Conservation (phyloP, 192 early-diverging fungal genomes). For the Coemansia sp. region DNA sequence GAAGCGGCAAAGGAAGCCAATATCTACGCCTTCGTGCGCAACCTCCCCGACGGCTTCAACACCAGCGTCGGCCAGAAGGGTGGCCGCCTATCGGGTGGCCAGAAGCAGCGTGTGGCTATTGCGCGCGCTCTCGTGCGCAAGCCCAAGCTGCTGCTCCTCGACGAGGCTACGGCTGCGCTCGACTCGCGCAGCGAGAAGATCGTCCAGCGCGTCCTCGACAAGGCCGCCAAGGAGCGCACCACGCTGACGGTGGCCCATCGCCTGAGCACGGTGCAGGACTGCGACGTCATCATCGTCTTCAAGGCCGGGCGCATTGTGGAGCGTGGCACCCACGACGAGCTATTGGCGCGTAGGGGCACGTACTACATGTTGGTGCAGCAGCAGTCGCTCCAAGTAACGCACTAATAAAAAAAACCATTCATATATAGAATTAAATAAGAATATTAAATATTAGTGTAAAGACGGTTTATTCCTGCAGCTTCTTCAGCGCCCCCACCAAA, state of each 20-base stretch:
- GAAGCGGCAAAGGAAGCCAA: slow-evolving; percentile 57
- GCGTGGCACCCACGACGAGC: slow-evolving; percentile 61
- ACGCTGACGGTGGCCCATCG: slow-evolving; percentile 77
- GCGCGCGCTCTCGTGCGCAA: slow-evolving; percentile 85
- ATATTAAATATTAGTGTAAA: no score
- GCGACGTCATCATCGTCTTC: slow-evolving; percentile 77
- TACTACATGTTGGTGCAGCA: slow-evolving; percentile 66
- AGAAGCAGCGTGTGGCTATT: slow-evolving; percentile 93
- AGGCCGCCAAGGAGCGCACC: slow-evolving; percentile 66
- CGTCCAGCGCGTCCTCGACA: slow-evolving; percentile 70
- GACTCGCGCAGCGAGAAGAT: slow-evolving; percentile 71
- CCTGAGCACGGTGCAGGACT: slow-evolving; percentile 68
- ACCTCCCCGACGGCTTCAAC: slow-evolving; percentile 79
- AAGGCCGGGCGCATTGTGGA: slow-evolving; percentile 64
- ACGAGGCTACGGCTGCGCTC: slow-evolving; percentile 79
- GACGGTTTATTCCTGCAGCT: slow-evolving; percentile 10
- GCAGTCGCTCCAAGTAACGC: slow-evolving; percentile 65
- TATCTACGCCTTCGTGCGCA: slow-evolving; percentile 79
- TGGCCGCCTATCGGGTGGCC: slow-evolving; percentile 79
- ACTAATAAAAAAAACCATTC: slow-evolving; percentile 7
- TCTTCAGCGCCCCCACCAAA: slow-evolving; percentile 70
- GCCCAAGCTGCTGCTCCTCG: slow-evolving; percentile 80
- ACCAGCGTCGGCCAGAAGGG: slow-evolving; percentile 83
- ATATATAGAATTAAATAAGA: background rate
- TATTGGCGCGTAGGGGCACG: slow-evolving; percentile 54